Evolutionary conservation across 306 rosid genomes (phyloP), one percentile per base, ranked within the genome.

Genomic region (Fagus crenata): DNA sequence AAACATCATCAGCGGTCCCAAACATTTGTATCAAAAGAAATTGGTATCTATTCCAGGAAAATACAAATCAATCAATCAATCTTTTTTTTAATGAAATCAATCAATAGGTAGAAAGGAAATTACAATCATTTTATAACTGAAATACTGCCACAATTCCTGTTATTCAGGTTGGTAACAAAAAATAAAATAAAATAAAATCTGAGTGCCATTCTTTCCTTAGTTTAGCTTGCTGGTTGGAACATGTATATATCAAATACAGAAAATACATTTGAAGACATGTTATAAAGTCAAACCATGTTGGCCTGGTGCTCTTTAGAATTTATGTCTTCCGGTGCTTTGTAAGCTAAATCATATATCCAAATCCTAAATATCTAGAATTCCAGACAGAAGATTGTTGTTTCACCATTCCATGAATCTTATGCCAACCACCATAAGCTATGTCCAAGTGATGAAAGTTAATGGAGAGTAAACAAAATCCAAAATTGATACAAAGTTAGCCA

Each of bases 1-100:
- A 72, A 67, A 67, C 32, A 67, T 28, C 61, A 75, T 83, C 49
- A 67, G 49, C 53, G 8, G 56, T 35, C 65, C 53, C 51, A 53
- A 18, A 53, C 4, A 56, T 32, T 33, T 64, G 28, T 28, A 53
- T 76, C 53, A 73, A n/a, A 17, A 39, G 51, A 15, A 81, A 60
- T 2, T 40, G 8, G 49, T 2, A n/a, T 14, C 39, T 75, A 12
- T 49, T 12, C 42, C 31, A 33, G 5, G 14, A 4, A 33, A 6
- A 71, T 0, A 43, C 3, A 70, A 7, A 70, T 9, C 35, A 69
- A 3, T 46, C 4, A 4, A 69, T 11, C 55, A 43, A 69, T 43
- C 7, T 3, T 7, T 9, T 7, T 46, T 43, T 46, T 7, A 9
- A 46, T 46, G 51, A 7, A 9, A 13, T 46, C 51, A 46, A 46